Evolutionary conservation across 495 filamentous ascomycete genomes (phyloP).

Genomic region (Penicillium manginii): DNA sequence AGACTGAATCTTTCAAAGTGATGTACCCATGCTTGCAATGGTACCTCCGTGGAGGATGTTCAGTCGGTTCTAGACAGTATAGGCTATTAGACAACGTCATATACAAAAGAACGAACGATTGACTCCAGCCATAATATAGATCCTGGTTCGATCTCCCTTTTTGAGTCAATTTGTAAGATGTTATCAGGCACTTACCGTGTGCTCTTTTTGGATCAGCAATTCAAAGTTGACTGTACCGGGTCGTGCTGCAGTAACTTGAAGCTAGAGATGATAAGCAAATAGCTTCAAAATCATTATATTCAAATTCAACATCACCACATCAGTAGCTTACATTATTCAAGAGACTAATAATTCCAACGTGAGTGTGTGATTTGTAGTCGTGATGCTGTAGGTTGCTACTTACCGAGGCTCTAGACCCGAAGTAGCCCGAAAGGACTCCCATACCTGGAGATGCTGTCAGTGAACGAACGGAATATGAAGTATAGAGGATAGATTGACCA

Average conservation of each 20-base stretch:
- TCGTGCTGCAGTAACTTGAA: slow-evolving; percentile 75
- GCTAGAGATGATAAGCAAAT: slow-evolving; percentile 45
- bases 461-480: background rate
- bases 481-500: background rate
- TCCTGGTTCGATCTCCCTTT: too few relatives aligned
- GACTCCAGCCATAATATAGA: background rate
- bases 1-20: background rate
- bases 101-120: background rate
- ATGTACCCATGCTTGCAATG: slow-evolving; percentile 83
- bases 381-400: slow-evolving; percentile 17
- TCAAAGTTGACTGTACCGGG: slow-evolving; percentile 86
- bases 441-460: slow-evolving; percentile 56
- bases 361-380: slow-evolving; percentile 5
- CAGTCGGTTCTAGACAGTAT: slow-evolving; percentile 72
- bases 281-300: background rate
- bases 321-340: slow-evolving; percentile 40
- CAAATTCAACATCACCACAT: background rate
- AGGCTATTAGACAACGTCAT: background rate
- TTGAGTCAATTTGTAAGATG: too few relatives aligned
- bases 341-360: slow-evolving; percentile 38
- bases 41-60: slow-evolving; percentile 93
- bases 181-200: slow-evolving; percentile 65
- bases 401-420: slow-evolving; percentile 90
- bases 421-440: slow-evolving; percentile 79
- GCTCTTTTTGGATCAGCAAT: slow-evolving; percentile 80